phyloP scores from a whole-genome alignment of 352 stramenopile species.

The Phytophthora cryptogea region DNA sequence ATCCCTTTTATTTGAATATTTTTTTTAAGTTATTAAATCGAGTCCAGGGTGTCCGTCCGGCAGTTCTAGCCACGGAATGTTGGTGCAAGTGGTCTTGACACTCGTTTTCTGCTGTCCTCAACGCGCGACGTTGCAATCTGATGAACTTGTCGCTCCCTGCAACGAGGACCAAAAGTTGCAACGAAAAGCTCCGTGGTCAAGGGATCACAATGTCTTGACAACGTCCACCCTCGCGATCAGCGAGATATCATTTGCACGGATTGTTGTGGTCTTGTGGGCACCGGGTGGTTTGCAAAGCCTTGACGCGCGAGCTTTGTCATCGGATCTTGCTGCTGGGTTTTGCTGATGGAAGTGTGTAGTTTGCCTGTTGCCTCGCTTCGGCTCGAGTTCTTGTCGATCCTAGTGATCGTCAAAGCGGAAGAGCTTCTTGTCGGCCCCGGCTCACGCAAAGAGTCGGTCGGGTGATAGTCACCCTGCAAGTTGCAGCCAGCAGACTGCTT shows the following conservation, averaged over 20 bases:
- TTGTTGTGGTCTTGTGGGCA: neutral
- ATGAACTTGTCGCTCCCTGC: too few relatives aligned
- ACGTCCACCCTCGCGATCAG: constrained; percentile 14
- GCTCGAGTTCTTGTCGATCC: neutral
- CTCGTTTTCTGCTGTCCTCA: too few relatives aligned
- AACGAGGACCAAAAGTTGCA: too few relatives aligned
- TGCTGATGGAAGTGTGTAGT: neutral
- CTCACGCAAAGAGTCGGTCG: constrained; percentile 6
- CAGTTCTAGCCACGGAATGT: too few relatives aligned
- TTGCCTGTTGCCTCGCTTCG: neutral
- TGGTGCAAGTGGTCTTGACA: too few relatives aligned
- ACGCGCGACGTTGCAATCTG: too few relatives aligned
- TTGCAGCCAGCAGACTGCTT: constrained; percentile 11
- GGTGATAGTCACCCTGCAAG: constrained; percentile 7
- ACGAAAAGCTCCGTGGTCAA: neutral
- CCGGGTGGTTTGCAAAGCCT: constrained; percentile 1
- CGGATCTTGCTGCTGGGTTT: neutral
- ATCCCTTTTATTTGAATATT: too few relatives aligned
- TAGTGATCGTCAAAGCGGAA: neutral
- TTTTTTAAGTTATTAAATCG: too few relatives aligned
- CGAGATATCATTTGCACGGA: constrained; percentile 15
- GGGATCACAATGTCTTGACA: neutral
- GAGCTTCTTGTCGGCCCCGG: neutral
- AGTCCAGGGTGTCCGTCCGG: too few relatives aligned
- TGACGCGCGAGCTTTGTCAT: neutral